Conservation (phyloP, 1,284 basidiomycete genomes). For the Rhodotorula sp. region DNA sequence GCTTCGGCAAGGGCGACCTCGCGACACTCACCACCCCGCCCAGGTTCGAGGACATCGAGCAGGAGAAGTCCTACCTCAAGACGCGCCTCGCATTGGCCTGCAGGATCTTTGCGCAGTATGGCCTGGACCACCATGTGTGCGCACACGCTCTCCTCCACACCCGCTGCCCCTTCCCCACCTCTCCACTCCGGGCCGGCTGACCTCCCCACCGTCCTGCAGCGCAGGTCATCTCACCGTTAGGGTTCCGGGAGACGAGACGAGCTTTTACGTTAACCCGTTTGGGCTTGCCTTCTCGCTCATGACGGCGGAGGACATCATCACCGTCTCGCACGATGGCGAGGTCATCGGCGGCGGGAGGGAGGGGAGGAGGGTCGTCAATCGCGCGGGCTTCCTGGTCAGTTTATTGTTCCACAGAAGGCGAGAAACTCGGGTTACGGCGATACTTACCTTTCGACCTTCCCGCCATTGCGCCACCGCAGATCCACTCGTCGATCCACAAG, state of each 20-base stretch:
- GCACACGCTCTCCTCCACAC: neutral
- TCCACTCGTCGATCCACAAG: neutral
- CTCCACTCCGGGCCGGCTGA: neutral
- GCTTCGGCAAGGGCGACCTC: conserved; percentile 23
- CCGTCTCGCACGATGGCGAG: conserved; percentile 58
- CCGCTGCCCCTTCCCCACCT: too few species aligned
- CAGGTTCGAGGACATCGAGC: conserved; percentile 53
- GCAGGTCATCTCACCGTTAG: conserved; percentile 59
- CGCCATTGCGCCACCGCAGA: too few species aligned
- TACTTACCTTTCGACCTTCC: too few species aligned
- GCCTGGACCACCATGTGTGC: conserved; percentile 61
- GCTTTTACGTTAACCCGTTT: conserved; percentile 48
- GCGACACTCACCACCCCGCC: conserved; percentile 41
- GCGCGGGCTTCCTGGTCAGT: conserved; percentile 33
- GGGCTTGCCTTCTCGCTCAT: conserved; percentile 14
- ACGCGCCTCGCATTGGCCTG: conserved; percentile 60
- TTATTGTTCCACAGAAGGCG: too few species aligned
- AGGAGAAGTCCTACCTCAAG: conserved; percentile 59
- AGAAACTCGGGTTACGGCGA: too few species aligned
- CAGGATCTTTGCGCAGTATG: conserved; percentile 60
- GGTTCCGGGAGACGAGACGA: conserved; percentile 51
- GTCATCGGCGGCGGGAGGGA: conserved; percentile 55
- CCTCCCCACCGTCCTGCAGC: neutral
- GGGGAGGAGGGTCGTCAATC: conserved; percentile 47
- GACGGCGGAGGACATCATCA: conserved; percentile 39